Evolutionary conservation across 805 yeast genomes (phyloP).

Genomic region (Yarrowia divulgata): DNA sequence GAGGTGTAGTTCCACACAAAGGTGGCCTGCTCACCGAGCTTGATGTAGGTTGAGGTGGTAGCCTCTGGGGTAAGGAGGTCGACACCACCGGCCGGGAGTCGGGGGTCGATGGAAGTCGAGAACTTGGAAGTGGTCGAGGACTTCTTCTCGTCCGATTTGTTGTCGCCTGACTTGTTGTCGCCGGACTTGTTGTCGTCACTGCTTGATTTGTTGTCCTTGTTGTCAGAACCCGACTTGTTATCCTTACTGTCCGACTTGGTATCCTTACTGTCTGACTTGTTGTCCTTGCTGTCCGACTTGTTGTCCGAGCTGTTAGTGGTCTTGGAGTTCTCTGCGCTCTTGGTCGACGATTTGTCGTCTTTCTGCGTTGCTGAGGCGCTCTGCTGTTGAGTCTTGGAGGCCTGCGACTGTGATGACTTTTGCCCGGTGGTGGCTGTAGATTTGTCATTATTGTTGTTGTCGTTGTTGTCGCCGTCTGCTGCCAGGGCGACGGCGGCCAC

Average conservation of each 20-base stretch:
- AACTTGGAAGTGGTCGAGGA: slow-evolving; percentile 42
- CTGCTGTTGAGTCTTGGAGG: slow-evolving; percentile 22
- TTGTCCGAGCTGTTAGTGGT: slow-evolving; percentile 12
- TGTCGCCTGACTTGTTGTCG: slow-evolving; percentile 12
- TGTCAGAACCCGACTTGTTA: slow-evolving; percentile 4
- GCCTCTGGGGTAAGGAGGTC: slow-evolving; percentile 50
- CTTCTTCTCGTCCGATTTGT: slow-evolving; percentile 34
- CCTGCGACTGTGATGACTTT: slow-evolving; percentile 27
- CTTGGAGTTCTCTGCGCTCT: slow-evolving; percentile 7
- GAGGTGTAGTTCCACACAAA: slow-evolving; percentile 54
- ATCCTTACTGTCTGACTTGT: slow-evolving; percentile 9
- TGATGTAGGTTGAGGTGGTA: slow-evolving; percentile 51
- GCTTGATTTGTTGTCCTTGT: neutral
- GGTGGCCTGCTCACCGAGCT: slow-evolving; percentile 52
- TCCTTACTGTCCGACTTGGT: slow-evolving; percentile 19
- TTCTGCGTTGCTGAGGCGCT: slow-evolving; percentile 24
- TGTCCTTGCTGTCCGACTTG: slow-evolving; percentile 1
- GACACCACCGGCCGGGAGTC: slow-evolving; percentile 52
- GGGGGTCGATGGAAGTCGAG: slow-evolving; percentile 49
- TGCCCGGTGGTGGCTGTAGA: slow-evolving; percentile 33
- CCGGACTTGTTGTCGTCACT: neutral
- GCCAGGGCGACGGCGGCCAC: slow-evolving; percentile 28
- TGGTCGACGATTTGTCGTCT: slow-evolving; percentile 19
- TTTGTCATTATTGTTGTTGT: slow-evolving; percentile 32
- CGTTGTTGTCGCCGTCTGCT: slow-evolving; percentile 27